Conservation (phyloP, 2,329 filamentous ascomycete genomes). For the Thielaviopsis populi region DNA sequence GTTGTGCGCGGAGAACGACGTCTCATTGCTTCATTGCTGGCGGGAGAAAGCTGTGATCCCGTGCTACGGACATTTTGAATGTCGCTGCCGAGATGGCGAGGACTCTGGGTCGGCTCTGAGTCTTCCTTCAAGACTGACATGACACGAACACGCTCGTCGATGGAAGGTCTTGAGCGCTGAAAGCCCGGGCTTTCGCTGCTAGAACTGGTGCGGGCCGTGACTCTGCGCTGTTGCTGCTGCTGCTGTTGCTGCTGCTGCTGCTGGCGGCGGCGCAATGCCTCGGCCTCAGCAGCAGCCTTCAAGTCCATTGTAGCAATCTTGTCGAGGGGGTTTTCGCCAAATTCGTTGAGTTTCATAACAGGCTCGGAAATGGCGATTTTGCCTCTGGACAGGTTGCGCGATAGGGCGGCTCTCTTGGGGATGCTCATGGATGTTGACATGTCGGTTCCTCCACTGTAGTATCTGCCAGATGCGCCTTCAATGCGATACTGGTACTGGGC, state of each 20-base stretch:
- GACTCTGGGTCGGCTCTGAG: slow-evolving; percentile 12
- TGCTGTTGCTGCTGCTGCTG: slow-evolving; percentile 22
- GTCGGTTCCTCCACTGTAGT: slow-evolving; percentile 8
- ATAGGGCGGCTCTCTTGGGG: slow-evolving; percentile 17
- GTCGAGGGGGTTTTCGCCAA: slow-evolving; percentile 27
- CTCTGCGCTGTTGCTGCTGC: slow-evolving; percentile 18
- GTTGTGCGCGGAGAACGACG: slow-evolving; percentile 32
- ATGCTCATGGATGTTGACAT: slow-evolving; percentile 20
- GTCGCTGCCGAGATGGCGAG: not conserved
- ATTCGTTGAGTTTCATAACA: slow-evolving; percentile 26
- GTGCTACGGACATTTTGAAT: slow-evolving; percentile 27
- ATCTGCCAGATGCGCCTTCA: slow-evolving; percentile 4
- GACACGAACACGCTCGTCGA: slow-evolving; percentile 15
- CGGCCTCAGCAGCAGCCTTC: slow-evolving; percentile 32
- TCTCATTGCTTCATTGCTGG: slow-evolving; percentile 31
- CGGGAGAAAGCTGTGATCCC: slow-evolving; percentile 37
- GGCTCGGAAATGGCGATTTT: slow-evolving; percentile 37
- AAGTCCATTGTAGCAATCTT: slow-evolving; percentile 37
- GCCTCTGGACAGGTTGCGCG: slow-evolving; percentile 20
- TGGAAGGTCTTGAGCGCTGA: slow-evolving; percentile 13
- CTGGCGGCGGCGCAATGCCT: slow-evolving; percentile 30
- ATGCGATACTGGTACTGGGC: slow-evolving; percentile 11
- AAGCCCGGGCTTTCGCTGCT: not conserved
- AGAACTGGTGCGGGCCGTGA: not conserved
- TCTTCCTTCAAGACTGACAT: slow-evolving; percentile 17